Evolutionary conservation across 106 monocot genomes (phyloP).

Genomic region (Phalaenopsis aphrodite): DNA sequence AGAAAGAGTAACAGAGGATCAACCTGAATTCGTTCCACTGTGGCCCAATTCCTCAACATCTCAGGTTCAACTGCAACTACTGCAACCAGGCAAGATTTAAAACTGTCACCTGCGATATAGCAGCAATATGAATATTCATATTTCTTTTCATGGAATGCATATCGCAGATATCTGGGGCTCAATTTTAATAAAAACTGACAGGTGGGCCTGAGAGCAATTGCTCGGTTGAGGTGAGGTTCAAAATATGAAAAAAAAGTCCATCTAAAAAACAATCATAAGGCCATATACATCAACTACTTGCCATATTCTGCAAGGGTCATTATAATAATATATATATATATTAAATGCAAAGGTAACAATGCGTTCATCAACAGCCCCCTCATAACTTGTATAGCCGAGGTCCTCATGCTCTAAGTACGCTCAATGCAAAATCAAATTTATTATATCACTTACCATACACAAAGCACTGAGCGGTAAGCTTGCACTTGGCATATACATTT

Average conservation of each 20-base stretch:
- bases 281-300: no score
- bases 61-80: conserved; percentile 20
- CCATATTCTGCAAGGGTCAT: no score
- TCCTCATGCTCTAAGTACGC: no score
- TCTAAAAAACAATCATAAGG: no score
- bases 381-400: no score
- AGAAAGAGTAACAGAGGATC: background rate
- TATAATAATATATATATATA: no score
- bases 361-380: no score
- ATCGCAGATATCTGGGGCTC: background rate
- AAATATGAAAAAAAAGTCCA: no score
- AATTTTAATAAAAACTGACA: no score
- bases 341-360: no score
- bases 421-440: background rate
- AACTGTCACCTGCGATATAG: conserved; percentile 22
- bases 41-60: conserved; percentile 20
- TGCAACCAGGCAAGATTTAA: conserved; percentile 25
- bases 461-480: conserved; percentile 83
- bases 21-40: conserved; percentile 14
- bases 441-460: conserved; percentile 64
- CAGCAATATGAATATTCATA: background rate
- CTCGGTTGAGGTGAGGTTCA: no score
- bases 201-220: no score
- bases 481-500: conserved; percentile 97
- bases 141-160: background rate